Base-by-base conservation (phyloP, 2,329 filamentous ascomycete genomes). In the Peltaster fructicola region DNA sequence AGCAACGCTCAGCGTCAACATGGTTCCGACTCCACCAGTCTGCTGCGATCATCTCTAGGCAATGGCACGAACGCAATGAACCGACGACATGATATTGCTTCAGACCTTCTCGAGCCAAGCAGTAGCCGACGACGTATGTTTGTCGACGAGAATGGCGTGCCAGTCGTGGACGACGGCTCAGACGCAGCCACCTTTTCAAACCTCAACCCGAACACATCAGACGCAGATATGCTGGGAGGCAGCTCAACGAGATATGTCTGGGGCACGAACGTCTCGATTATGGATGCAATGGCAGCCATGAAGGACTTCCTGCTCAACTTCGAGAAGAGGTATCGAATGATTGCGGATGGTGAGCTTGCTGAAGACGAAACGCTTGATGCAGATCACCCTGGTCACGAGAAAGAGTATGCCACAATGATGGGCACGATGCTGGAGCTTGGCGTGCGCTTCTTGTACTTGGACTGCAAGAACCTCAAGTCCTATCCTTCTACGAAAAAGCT, bases 241-340 rank as follows among this genome's bases (percentile, higher is more conserved):
- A 69, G 69, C 30, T 79, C 78, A 18, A 74, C 75, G 28, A 72
- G 76, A 38, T 69, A 90, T 30, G 85, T 98, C 35, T 98, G 88
- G 88, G 88, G 88, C 50, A 98, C 88, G 20, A 95, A 91, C 18
- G 79, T 98, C 24, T 92, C 85, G 4, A 76, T 98, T 26, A 71
- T 80, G 31, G 84, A 95, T 48, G 82, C 81, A 0, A 78, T 90
- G 50, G 68, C 72, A 25, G 64, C 73, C 0, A 91, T 93, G 60
- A 85, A 88, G 45, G 82, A 88, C 35, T 98, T 98, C 44, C 59
- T 98, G 14, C 70, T 73, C 46, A 90, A 91, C 48, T 98, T 88
- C 41, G 80, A 82, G 31, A 73, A 70, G 38, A 93, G 93, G 52
- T 95, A 98, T 45, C 79, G 88, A 34, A 69, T 95, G 67, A 88